phyloP scores from a whole-genome alignment of 306 rosid genomes.

The Acacia melanoxylon region DNA sequence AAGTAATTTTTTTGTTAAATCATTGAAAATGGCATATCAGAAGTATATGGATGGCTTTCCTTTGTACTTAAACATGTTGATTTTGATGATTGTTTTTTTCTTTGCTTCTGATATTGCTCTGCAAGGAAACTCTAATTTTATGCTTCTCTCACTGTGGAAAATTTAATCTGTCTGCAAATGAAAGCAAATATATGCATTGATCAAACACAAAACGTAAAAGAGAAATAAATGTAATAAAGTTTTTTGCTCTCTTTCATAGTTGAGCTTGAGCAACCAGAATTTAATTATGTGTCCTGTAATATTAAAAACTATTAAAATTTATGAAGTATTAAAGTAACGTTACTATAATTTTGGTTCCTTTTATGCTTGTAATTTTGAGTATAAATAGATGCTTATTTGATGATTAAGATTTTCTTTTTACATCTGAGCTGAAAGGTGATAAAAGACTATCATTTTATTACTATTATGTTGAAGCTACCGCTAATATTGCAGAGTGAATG shows the following conservation, averaged over 20 bases:
- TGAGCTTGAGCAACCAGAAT: not conserved
- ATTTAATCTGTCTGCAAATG: not conserved
- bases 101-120: not conserved
- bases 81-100: not conserved
- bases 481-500: not conserved
- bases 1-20: not conserved
- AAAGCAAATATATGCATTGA: not conserved
- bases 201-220: not conserved
- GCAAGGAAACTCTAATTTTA: not conserved
- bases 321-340: no score
- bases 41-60: not conserved
- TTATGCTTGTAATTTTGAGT: no score
- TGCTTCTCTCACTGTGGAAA: not conserved
- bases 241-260: not conserved
- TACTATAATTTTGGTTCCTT: no score
- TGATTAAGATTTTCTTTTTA: not conserved
- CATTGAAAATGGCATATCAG: not conserved
- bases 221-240: not conserved
- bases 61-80: not conserved
- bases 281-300: not conserved
- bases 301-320: not conserved
- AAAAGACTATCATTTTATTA: not conserved
- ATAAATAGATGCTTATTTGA: not conserved
- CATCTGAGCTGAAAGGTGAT: not conserved
- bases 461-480: not conserved